A percentile compares a stretch with the other conserved stretches of the same genome.
These are phyloP conservation scores for Hypoxylon intermedium DNA, from an alignment of 495 filamentous ascomycete species.

Conservation along the genomic window DNA sequence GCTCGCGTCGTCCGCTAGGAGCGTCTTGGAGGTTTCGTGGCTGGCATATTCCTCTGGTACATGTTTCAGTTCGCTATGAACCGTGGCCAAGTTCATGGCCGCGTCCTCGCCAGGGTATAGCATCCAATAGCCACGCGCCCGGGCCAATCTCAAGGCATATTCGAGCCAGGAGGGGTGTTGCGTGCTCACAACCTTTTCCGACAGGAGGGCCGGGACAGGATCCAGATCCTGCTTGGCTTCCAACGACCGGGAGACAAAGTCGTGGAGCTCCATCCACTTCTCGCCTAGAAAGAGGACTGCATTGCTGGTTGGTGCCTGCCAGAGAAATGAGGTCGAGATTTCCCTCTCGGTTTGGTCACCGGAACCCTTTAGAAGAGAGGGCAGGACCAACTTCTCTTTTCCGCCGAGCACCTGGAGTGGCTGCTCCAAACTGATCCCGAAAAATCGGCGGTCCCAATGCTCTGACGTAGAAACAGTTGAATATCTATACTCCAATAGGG, in stretches of 20 bases:
- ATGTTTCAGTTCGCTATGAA: constrained; percentile 77
- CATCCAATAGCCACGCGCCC: constrained; percentile 73
- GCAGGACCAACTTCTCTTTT: constrained; percentile 58
- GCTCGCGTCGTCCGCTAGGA: constrained; percentile 24
- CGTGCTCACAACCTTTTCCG: constrained; percentile 61
- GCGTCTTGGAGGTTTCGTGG: constrained; percentile 15
- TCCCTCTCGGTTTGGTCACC: constrained; percentile 35
- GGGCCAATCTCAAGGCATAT: constrained; percentile 73
- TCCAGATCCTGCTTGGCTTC: constrained; percentile 46
- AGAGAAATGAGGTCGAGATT: constrained; percentile 68
- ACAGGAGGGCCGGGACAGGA: constrained; percentile 42
- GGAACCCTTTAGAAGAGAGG: constrained; percentile 42
- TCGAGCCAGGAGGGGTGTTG: constrained; percentile 80
- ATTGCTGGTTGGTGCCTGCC: constrained; percentile 81
- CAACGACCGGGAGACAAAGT: constrained; percentile 68
- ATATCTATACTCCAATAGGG: constrained; percentile 74
- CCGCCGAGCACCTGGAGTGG: constrained; percentile 67
- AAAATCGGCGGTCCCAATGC: constrained; percentile 57
- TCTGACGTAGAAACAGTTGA: constrained; percentile 57
- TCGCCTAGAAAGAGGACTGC: constrained; percentile 82
- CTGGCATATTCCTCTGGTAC: constrained; percentile 70
- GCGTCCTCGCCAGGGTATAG: constrained; percentile 70
- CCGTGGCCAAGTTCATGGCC: constrained; percentile 61
- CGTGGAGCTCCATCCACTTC: constrained; percentile 82
- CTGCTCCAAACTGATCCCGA: constrained; percentile 79